Evolutionary conservation across 208 protist species (phyloP).

Genomic region (Strigomonas culicis): DNA sequence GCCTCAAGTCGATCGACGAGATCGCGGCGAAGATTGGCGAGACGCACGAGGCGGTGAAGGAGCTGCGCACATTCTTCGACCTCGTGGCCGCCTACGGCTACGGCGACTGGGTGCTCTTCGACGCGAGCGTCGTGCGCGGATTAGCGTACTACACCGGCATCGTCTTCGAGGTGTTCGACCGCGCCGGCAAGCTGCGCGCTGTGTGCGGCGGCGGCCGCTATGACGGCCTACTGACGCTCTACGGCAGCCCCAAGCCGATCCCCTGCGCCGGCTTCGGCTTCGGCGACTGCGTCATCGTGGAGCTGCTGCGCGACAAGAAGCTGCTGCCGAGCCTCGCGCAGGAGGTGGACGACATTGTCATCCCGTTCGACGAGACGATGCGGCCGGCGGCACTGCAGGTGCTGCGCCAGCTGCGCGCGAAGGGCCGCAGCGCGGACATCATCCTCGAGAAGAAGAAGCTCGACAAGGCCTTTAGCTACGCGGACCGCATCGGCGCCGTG

Average conservation of each 20-base stretch:
- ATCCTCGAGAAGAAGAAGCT: conserved; percentile 92
- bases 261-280: conserved; percentile 95
- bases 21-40: conserved; percentile 61
- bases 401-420: conserved; percentile 62
- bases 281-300: conserved; percentile 95
- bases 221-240: conserved; percentile 92
- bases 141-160: conserved; percentile 96
- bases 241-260: conserved; percentile 89
- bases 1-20: conserved; percentile 85
- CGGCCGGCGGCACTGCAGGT: conserved; percentile 75
- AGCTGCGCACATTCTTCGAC: conserved; percentile 84
- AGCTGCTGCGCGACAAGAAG: conserved; percentile 92
- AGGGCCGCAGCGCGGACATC: conserved; percentile 86
- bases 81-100: conserved; percentile 91
- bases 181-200: conserved; percentile 89
- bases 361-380: conserved; percentile 93
- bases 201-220: conserved; percentile 95
- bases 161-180: conserved; percentile 95
- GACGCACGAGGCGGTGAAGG: conserved; percentile 71
- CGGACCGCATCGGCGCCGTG: conserved; percentile 90
- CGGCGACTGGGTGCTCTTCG: conserved; percentile 92
- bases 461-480: conserved; percentile 91
- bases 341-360: conserved; percentile 85
- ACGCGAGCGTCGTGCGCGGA: conserved; percentile 93
- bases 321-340: conserved; percentile 55